Evolutionary conservation across 352 stramenopile genomes (phyloP).

Genomic region (Blastocystis sp.): DNA sequence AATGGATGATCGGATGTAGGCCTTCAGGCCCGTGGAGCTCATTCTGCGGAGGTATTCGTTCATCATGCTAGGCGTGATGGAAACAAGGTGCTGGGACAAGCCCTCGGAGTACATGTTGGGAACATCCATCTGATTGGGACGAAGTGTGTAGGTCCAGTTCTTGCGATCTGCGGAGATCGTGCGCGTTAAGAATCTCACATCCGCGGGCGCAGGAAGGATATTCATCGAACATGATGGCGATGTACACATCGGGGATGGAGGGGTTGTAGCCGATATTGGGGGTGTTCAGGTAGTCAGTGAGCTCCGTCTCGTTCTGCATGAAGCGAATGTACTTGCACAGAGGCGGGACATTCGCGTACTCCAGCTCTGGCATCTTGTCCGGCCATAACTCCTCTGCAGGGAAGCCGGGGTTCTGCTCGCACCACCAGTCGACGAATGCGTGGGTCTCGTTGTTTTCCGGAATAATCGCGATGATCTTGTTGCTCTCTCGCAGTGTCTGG

Average conservation of each 20-base stretch:
- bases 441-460: constrained; percentile 40
- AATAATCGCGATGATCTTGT: constrained; percentile 60
- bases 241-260: constrained; percentile 57
- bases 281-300: constrained; percentile 44
- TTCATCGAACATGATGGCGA: constrained; percentile 55
- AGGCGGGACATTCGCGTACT: constrained; percentile 60
- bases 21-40: constrained; percentile 4
- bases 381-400: constrained; percentile 42
- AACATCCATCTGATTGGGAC: constrained; percentile 49
- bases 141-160: constrained; percentile 68
- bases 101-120: constrained; percentile 61
- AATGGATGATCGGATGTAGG: constrained; percentile 15
- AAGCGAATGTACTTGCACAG: constrained; percentile 67
- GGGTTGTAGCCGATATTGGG: constrained; percentile 66
- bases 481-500: constrained; percentile 50
- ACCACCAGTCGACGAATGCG: constrained; percentile 53
- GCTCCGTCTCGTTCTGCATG: constrained; percentile 28
- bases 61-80: constrained; percentile 47
- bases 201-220: constrained; percentile 10
- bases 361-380: constrained; percentile 59
- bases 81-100: neutral
- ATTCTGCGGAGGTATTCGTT: constrained; percentile 66
- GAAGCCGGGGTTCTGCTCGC: constrained; percentile 67
- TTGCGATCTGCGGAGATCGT: constrained; percentile 42
- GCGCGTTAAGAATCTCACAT: neutral